Conservation (phyloP, 768 basidiomycete genomes). For the Suillus subaureus region DNA sequence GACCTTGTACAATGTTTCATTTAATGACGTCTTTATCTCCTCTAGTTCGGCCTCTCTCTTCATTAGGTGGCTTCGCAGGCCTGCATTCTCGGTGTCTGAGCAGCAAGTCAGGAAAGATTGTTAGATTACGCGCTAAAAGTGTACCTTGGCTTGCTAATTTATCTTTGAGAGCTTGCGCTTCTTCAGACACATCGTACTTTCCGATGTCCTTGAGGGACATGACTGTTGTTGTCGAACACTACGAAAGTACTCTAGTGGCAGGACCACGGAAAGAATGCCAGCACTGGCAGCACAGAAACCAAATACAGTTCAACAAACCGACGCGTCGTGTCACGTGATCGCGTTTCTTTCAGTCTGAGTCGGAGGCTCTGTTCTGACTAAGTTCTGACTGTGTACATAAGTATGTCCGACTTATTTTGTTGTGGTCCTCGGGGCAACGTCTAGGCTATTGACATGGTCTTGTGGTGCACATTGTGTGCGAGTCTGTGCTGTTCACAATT, state of each 20-base stretch:
- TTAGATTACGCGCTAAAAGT: slow-evolving; percentile 5
- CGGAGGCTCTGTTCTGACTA: too few species aligned
- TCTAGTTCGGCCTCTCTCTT: slow-evolving; percentile 40
- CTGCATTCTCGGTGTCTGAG: slow-evolving; percentile 40
- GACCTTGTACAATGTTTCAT: slow-evolving; percentile 43
- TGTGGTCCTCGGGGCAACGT: neutral
- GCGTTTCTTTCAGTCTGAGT: slow-evolving; percentile 14
- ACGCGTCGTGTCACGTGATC: slow-evolving; percentile 37
- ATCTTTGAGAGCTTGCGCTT: slow-evolving; percentile 39
- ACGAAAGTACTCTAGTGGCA: neutral
- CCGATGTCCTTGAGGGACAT: slow-evolving; percentile 44
- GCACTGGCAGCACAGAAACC: slow-evolving; percentile 14
- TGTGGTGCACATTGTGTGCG: neutral
- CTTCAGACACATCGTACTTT: slow-evolving; percentile 41
- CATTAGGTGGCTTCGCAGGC: slow-evolving; percentile 34
- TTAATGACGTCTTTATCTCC: slow-evolving; percentile 34
- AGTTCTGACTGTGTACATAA: too few species aligned
- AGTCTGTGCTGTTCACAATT: neutral
- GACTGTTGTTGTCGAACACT: slow-evolving; percentile 15
- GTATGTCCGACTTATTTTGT: neutral
- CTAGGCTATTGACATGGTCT: neutral
- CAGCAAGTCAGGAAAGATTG: neutral
- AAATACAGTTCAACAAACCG: slow-evolving; percentile 29
- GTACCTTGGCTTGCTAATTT: slow-evolving; percentile 39
- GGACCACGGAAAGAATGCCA: neutral